Conservation (phyloP, 352 stramenopile species). For the Phytopythium boreale region DNA sequence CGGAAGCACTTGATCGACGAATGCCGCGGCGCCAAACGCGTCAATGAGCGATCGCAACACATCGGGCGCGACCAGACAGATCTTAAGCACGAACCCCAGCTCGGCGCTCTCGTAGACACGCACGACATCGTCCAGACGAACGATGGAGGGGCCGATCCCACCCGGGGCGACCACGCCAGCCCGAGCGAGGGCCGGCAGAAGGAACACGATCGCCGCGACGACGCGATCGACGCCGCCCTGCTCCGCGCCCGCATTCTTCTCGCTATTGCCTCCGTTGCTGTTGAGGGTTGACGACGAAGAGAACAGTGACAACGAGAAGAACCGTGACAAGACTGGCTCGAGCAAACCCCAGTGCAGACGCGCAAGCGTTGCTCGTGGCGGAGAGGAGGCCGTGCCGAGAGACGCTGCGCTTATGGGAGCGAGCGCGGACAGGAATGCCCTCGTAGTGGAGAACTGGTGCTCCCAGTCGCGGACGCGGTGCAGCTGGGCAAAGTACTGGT, state of each 20-base stretch:
- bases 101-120: slow-evolving; percentile 57
- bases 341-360: slow-evolving; percentile 40
- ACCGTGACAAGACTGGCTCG: slow-evolving; percentile 46
- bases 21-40: slow-evolving; percentile 38
- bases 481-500: slow-evolving; percentile 46
- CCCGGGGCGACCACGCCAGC: slow-evolving; percentile 17
- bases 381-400: not conserved
- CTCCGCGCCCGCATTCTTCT: slow-evolving; percentile 22
- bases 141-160: slow-evolving; percentile 18
- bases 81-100: slow-evolving; percentile 30
- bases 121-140: slow-evolving; percentile 45
- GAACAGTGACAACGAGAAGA: slow-evolving; percentile 41
- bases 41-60: slow-evolving; percentile 42
- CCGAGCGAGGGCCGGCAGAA: slow-evolving; percentile 40
- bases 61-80: slow-evolving; percentile 45
- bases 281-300: not conserved
- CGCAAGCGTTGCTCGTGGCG: slow-evolving; percentile 13
- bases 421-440: slow-evolving; percentile 32
- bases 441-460: slow-evolving; percentile 32
- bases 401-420: not conserved
- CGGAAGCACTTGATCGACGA: slow-evolving; percentile 58
- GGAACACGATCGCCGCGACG: slow-evolving; percentile 49
- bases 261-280: not conserved
- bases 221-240: slow-evolving; percentile 41
- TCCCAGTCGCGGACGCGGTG: slow-evolving; percentile 35